Evolutionary conservation across 108 stramenopile genomes (phyloP).

Genomic region (Fistulifera pelliculosa): DNA sequence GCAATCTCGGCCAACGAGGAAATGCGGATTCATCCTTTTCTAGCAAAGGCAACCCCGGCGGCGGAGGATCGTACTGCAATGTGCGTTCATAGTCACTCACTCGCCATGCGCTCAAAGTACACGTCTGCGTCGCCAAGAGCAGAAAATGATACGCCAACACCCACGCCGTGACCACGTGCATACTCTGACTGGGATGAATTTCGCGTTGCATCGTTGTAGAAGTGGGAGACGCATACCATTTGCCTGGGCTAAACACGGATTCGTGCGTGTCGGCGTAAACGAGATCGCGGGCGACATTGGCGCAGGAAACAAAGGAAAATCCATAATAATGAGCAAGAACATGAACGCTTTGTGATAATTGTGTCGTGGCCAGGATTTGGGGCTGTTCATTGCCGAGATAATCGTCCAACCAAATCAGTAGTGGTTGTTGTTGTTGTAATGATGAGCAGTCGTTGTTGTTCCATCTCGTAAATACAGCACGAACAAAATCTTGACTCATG

Average conservation of each 20-base stretch:
- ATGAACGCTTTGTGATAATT: slow-evolving; percentile 41
- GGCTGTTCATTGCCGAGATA: slow-evolving; percentile 74
- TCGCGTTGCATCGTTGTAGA: slow-evolving; percentile 24
- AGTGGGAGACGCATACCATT: slow-evolving; percentile 34
- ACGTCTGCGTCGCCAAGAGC: slow-evolving; percentile 33
- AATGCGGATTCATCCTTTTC: slow-evolving; percentile 11
- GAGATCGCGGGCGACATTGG: slow-evolving; percentile 55
- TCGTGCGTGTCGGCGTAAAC: slow-evolving; percentile 64
- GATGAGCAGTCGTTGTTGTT: too few species aligned
- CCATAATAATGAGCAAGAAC: slow-evolving; percentile 65
- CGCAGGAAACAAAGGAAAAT: slow-evolving; percentile 52
- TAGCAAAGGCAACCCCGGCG: background rate
- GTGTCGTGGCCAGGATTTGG: slow-evolving; percentile 41
- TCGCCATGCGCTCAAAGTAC: slow-evolving; percentile 6
- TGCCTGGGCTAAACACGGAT: slow-evolving; percentile 31
- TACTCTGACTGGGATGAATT: slow-evolving; percentile 50
- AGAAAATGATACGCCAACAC: slow-evolving; percentile 39
- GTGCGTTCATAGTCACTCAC: too few species aligned
- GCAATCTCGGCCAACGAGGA: slow-evolving; percentile 2
- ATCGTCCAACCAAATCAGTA: slow-evolving; percentile 65
- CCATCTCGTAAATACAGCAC: slow-evolving; percentile 31
- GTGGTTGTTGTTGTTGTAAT: slow-evolving; percentile 24
- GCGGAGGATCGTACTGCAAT: too few species aligned
- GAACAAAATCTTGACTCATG: slow-evolving; percentile 51
- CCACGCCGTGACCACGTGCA: slow-evolving; percentile 35